These are phyloP conservation scores for Citrullus colocynthis DNA, from an alignment of 306 rosid genomes.

Conservation along the genomic window DNA sequence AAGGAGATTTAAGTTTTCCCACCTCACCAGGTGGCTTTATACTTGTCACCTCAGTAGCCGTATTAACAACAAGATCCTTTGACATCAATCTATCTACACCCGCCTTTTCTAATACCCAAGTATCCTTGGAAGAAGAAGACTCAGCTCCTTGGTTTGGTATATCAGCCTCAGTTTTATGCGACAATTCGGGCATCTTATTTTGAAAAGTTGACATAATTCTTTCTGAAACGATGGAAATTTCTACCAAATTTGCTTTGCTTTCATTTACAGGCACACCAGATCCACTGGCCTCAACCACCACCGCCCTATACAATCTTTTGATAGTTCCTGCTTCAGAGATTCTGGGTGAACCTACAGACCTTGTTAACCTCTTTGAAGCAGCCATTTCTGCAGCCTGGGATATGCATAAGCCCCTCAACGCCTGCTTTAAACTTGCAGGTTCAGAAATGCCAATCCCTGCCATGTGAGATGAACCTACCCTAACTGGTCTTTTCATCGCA, in stretches of 20 bases:
- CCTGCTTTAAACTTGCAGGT: slow-evolving; percentile 91
- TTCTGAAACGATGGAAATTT: slow-evolving; percentile 75
- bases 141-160: slow-evolving; percentile 22
- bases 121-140: slow-evolving; percentile 20
- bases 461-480: slow-evolving; percentile 51
- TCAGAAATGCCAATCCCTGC: slow-evolving; percentile 93
- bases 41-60: slow-evolving; percentile 22
- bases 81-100: slow-evolving; percentile 23
- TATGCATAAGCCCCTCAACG: slow-evolving; percentile 89
- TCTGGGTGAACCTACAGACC: slow-evolving; percentile 59
- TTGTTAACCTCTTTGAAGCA: slow-evolving; percentile 73
- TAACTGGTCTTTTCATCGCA: slow-evolving; percentile 87
- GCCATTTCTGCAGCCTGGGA: slow-evolving; percentile 99
- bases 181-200: slow-evolving; percentile 21
- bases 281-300: slow-evolving; percentile 49
- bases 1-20: slow-evolving; percentile 25
- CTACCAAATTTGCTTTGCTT: slow-evolving; percentile 55
- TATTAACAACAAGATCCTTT: slow-evolving; percentile 31
- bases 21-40: not conserved
- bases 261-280: slow-evolving; percentile 29
- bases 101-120: slow-evolving; percentile 15
- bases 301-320: slow-evolving; percentile 61
- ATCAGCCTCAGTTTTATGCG: slow-evolving; percentile 15
- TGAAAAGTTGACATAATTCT: slow-evolving; percentile 21
- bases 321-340: slow-evolving; percentile 84